Conservation (phyloP, 768 basidiomycete genomes). For the Leccinellum luteum region DNA sequence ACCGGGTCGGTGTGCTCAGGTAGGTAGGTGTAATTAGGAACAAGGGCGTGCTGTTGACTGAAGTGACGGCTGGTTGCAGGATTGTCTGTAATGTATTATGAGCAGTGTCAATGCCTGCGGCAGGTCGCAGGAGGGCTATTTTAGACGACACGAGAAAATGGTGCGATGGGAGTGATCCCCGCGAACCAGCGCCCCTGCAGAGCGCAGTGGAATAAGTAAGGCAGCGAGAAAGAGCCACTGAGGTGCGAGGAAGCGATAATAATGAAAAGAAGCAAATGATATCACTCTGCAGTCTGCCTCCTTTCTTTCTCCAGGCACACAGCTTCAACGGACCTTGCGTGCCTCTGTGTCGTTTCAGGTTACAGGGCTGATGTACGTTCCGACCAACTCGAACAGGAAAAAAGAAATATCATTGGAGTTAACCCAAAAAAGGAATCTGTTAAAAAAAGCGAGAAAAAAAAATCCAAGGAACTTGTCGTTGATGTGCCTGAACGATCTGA, state of each 20-base stretch:
- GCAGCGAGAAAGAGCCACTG: constrained; percentile 3
- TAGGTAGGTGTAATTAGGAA: background rate
- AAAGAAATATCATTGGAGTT: background rate
- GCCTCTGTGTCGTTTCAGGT: constrained; percentile 6
- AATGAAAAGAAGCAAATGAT: constrained; percentile 7
- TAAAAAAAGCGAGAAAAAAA: background rate
- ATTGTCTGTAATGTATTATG: background rate
- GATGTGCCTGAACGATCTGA: constrained; percentile 37
- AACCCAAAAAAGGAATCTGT: background rate
- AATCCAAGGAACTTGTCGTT: constrained; percentile 28
- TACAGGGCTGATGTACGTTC: constrained; percentile 3
- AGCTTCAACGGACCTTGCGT: background rate
- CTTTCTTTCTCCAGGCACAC: constrained; percentile 9
- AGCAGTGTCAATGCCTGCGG: constrained; percentile 7
- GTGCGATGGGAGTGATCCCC: constrained; percentile 13
- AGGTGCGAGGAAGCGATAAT: constrained; percentile 1
- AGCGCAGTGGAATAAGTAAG: background rate
- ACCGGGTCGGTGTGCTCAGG: background rate
- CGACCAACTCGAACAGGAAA: background rate
- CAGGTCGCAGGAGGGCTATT: background rate
- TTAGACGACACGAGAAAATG: background rate
- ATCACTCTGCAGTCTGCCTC: background rate
- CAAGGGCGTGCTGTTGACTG: background rate
- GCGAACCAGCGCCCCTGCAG: constrained; percentile 8
- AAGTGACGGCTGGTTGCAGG: background rate